phyloP scores from a whole-genome alignment of 768 basidiomycete genomes.

The Gloeostereum incarnatum region DNA sequence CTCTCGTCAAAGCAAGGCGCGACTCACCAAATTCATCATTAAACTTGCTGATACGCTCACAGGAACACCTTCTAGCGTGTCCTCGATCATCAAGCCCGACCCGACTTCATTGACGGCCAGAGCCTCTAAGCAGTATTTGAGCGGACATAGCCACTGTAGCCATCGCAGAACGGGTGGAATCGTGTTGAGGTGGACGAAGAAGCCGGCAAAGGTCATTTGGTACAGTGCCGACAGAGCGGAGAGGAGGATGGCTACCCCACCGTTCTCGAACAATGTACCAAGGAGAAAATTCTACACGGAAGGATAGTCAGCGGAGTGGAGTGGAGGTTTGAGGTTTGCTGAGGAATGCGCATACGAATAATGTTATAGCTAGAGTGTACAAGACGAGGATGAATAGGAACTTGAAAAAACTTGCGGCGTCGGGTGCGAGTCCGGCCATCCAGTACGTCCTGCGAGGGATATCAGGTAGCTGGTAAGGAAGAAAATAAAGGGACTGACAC shows the following conservation, averaged over 20 bases:
- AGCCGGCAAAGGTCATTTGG: slow-evolving; percentile 86
- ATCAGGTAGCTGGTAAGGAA: not conserved
- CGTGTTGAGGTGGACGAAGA: slow-evolving; percentile 79
- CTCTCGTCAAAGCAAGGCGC: slow-evolving; percentile 1
- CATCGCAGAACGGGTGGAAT: slow-evolving; percentile 91
- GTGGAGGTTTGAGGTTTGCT: too few relatives aligned
- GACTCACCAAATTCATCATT: slow-evolving; percentile 76
- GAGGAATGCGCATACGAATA: slow-evolving; percentile 54
- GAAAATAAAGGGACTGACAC: slow-evolving; percentile 41
- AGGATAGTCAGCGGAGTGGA: not conserved
- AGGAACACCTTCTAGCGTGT: slow-evolving; percentile 73
- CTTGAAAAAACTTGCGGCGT: slow-evolving; percentile 87
- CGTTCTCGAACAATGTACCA: slow-evolving; percentile 74
- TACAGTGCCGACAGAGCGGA: slow-evolving; percentile 69
- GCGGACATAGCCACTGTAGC: slow-evolving; percentile 85
- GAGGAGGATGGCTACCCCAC: slow-evolving; percentile 84
- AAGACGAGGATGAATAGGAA: slow-evolving; percentile 85
- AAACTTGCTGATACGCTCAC: slow-evolving; percentile 70
- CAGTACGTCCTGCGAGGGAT: slow-evolving; percentile 70
- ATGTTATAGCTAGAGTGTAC: slow-evolving; percentile 77
- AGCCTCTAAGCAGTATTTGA: slow-evolving; percentile 81
- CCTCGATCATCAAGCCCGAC: slow-evolving; percentile 77
- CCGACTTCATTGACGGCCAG: slow-evolving; percentile 88
- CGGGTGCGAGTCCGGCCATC: slow-evolving; percentile 85
- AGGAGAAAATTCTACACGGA: slow-evolving; percentile 75